Base-by-base conservation (phyloP, 257 asterid species). In the Petunia axillaris region DNA sequence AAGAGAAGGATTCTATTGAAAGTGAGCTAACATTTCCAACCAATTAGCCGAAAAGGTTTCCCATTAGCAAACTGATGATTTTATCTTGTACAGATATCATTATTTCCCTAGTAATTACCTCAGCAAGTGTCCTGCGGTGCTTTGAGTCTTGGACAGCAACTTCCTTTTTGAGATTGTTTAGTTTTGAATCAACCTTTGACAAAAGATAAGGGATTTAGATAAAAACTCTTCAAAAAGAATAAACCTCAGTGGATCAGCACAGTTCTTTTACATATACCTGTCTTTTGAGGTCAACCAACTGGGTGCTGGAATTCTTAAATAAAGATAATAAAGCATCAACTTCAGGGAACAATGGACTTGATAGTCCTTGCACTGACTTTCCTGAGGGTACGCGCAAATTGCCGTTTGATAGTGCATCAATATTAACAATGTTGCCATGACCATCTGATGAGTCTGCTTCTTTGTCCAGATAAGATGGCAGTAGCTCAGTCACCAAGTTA, bases 81-180 rank as follows among this genome's bases (percentile, higher is more conserved):
- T 8, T 48, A 48, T 71, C 11, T 5, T 25, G 58, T 64, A 16
- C 46, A 67, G n/a, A 68, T 44, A 16, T 8, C 46, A 8, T 6
- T 37, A 63, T 35, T 16, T 40, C 36, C 8, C 8, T 25, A 1
- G 43, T 60, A 75, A 83, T 86, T 81, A 94, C 99, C 98, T 94
- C 98, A 50, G 92, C 87, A 80, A 96, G 99, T 78, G 99, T 96
- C 84, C 86, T 92, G 73, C 94, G 92, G 88, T 96, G 98, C 91
- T 90, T 92, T 64, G 93, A 89, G 87, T 96, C 99, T 86, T 96
- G 98, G 58, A 91, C 84, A 76, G 95, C 76, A 81, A 96, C 99
- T 83, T 96, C 99, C 77, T 87, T 90, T 87, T 91, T 91, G 80
- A 94, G 91, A 83, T 88, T 90, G 89, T 87, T 64, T 80, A 96